phyloP scores from a whole-genome alignment of 345 rosid species.

The Populus simonii region DNA sequence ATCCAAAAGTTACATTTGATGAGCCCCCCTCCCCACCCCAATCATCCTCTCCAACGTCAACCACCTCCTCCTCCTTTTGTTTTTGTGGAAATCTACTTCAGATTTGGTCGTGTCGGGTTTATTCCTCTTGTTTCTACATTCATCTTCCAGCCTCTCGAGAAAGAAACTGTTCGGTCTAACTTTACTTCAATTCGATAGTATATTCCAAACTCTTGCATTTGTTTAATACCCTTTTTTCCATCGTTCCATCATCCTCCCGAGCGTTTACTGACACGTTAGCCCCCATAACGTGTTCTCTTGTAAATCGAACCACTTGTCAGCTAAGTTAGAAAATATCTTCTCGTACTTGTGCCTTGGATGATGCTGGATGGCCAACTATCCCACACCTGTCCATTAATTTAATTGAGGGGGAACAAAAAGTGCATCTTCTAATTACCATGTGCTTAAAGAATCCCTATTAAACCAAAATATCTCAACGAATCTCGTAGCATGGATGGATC shows the following conservation, averaged over 20 bases:
- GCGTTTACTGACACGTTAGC: neutral
- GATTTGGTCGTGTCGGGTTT: slow-evolving; percentile 7
- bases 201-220: neutral
- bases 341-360: neutral
- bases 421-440: neutral
- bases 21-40: neutral
- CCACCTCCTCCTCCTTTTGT: no score
- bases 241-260: neutral
- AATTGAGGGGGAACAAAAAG: neutral
- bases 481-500: no score
- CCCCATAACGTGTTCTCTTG: slow-evolving; percentile 1
- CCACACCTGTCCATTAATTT: neutral
- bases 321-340: neutral
- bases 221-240: neutral
- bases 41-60: neutral
- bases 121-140: slow-evolving; percentile 5
- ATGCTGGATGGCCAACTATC: neutral
- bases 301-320: neutral
- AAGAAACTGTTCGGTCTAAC: no score
- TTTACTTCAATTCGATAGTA: neutral
- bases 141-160: neutral
- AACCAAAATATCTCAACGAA: neutral
- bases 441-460: neutral
- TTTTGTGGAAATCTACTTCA: neutral
- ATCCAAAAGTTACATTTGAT: neutral